A percentile compares a stretch with the other conserved stretches of the same genome.
Evolutionary conservation across 2,329 filamentous ascomycete genomes (phyloP).

Genomic region (Bipolaris victoriae): DNA sequence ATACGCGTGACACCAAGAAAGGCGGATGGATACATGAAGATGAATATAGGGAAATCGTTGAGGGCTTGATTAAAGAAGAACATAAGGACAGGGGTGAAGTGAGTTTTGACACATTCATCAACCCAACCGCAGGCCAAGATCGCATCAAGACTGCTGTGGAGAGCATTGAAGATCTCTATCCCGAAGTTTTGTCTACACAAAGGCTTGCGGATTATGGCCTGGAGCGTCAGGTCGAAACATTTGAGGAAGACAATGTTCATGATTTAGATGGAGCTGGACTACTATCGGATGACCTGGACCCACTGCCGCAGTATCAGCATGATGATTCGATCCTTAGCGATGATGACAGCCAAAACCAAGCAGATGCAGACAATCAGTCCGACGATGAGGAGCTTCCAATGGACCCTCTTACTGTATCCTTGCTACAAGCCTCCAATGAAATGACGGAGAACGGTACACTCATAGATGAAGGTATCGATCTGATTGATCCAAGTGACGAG

Average conservation of each 20-base stretch:
- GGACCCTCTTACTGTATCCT: constrained; percentile 41
- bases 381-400: constrained; percentile 34
- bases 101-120: constrained; percentile 71
- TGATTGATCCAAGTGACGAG: constrained; percentile 24
- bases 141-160: constrained; percentile 77
- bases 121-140: constrained; percentile 59
- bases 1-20: constrained; percentile 72
- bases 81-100: constrained; percentile 55
- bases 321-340: constrained; percentile 16
- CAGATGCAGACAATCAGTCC: constrained; percentile 21
- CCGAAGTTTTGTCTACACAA: constrained; percentile 61
- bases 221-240: neutral
- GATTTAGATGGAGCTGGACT: neutral
- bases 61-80: constrained; percentile 69
- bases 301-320: neutral
- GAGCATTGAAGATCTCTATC: constrained; percentile 87
- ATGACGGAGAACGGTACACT: constrained; percentile 13
- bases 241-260: neutral
- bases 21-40: constrained; percentile 93
- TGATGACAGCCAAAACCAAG: constrained; percentile 36
- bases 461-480: constrained; percentile 29
- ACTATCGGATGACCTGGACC: neutral
- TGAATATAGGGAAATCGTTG: constrained; percentile 73
- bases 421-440: constrained; percentile 19
- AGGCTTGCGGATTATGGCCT: constrained; percentile 17